phyloP scores from a whole-genome alignment of 1,284 basidiomycete species.

The Polyporus tsugae region DNA sequence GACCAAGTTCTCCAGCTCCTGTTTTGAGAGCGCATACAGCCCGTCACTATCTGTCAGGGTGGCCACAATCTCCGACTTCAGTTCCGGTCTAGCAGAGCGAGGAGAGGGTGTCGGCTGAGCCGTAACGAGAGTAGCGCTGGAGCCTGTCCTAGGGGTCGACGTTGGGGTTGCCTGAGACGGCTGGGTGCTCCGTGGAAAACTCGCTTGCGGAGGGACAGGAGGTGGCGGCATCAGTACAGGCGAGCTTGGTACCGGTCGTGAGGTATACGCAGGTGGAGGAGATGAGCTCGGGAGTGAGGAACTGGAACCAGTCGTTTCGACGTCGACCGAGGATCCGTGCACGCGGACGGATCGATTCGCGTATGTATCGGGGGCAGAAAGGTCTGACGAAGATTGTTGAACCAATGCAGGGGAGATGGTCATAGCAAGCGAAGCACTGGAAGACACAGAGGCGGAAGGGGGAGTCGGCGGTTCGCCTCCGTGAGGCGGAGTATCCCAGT shows the following conservation, averaged over 20 bases:
- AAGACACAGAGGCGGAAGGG: constrained; percentile 12
- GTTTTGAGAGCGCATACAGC: constrained; percentile 38
- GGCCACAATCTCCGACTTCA: constrained; percentile 11
- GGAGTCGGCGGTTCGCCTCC: background rate
- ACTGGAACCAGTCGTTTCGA: constrained; percentile 16
- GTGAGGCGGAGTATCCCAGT: background rate
- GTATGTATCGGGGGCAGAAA: background rate
- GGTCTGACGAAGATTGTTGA: constrained; percentile 20
- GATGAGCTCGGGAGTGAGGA: constrained; percentile 29
- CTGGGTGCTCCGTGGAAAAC: constrained; percentile 10
- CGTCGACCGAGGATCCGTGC: constrained; percentile 20
- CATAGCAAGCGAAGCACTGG: constrained; percentile 30
- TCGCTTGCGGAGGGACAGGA: constrained; percentile 21
- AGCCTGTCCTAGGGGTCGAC: constrained; percentile 1
- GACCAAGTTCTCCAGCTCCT: constrained; percentile 44
- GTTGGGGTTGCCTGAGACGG: constrained; percentile 7
- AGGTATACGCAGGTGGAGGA: constrained; percentile 8
- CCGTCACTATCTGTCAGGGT: constrained; percentile 30
- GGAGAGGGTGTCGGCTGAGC: background rate
- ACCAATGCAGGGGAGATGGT: constrained; percentile 25
- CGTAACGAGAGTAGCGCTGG: background rate
- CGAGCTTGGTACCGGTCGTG: constrained; percentile 9
- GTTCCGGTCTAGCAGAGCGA: background rate
- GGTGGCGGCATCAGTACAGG: constrained; percentile 33
- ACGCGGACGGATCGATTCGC: background rate